Evolutionary conservation across 73 alveolate species (phyloP).

Genomic region (Paramecium sexaurelia): DNA sequence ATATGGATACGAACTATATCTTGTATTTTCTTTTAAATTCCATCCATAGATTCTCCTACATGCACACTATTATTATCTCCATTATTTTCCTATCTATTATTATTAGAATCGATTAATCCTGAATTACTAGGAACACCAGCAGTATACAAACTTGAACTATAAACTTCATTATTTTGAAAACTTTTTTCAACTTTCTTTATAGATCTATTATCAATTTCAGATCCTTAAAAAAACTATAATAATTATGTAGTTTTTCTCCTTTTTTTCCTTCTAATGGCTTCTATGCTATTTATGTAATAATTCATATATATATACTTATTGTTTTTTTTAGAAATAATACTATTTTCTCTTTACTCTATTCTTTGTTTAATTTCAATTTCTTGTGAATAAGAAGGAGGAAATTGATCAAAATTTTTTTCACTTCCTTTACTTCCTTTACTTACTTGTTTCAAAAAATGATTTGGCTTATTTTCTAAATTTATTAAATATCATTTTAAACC

Average conservation of each 20-base stretch:
- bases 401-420: not conserved
- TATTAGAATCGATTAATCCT: not conserved
- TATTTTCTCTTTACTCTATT: slow-evolving; percentile 33
- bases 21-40: slow-evolving; percentile 14
- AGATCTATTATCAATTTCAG: not conserved
- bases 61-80: not conserved
- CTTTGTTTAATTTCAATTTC: not conserved
- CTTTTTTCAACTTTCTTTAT: not conserved
- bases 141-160: slow-evolving; percentile 2
- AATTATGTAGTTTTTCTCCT: slow-evolving; percentile 15
- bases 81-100: not conserved
- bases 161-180: not conserved
- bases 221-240: not conserved
- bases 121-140: not conserved
- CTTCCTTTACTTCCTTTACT: slow-evolving; percentile 19
- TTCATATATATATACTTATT: not conserved
- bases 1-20: not conserved
- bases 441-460: not conserved
- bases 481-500: not conserved
- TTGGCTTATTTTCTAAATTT: not conserved
- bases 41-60: not conserved
- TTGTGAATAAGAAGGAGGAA: not conserved
- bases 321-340: not conserved
- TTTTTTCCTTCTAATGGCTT: not conserved
- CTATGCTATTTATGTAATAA: not conserved